Conservation (phyloP, 2,329 filamentous ascomycete genomes). For the Colletotrichum horii region DNA sequence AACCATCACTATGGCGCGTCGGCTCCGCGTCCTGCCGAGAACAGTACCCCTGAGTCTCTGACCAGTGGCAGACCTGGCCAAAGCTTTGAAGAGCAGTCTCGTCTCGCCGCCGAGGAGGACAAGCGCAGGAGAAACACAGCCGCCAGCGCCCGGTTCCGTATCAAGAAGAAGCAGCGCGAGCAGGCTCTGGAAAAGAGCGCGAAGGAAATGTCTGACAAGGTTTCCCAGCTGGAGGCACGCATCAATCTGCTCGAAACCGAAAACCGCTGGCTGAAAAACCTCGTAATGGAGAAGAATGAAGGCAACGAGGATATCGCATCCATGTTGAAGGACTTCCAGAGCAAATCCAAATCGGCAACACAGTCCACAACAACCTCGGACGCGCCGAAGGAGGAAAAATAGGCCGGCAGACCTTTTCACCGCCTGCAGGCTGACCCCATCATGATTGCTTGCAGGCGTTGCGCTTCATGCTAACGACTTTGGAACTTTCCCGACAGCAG, state of each 20-base stretch:
- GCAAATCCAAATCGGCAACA: conserved; percentile 29
- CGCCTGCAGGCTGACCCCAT: not conserved
- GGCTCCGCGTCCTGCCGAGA: conserved; percentile 41
- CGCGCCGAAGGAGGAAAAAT: conserved; percentile 2
- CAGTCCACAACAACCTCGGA: not conserved
- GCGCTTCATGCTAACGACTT: conserved; percentile 1
- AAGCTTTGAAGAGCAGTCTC: conserved; percentile 73
- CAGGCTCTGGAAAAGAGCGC: conserved; percentile 82
- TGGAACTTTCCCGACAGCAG: not conserved
- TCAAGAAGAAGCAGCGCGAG: conserved; percentile 96
- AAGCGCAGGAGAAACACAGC: conserved; percentile 90
- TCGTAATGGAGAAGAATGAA: conserved; percentile 83
- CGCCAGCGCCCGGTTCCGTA: conserved; percentile 84
- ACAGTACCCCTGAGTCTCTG: conserved; percentile 50
- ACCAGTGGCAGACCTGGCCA: conserved; percentile 47
- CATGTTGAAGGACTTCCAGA: conserved; percentile 56
- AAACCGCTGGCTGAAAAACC: conserved; percentile 82
- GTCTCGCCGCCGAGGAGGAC: conserved; percentile 82
- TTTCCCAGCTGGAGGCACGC: conserved; percentile 71
- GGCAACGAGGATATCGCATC: conserved; percentile 58
- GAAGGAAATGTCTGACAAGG: conserved; percentile 84
- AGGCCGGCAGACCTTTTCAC: not conserved
- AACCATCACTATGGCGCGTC: conserved; percentile 22
- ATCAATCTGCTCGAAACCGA: conserved; percentile 82
- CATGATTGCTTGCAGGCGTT: not conserved